Conservation (phyloP, 176 grass and related monocot genomes). For the Tillandsia leiboldiana region DNA sequence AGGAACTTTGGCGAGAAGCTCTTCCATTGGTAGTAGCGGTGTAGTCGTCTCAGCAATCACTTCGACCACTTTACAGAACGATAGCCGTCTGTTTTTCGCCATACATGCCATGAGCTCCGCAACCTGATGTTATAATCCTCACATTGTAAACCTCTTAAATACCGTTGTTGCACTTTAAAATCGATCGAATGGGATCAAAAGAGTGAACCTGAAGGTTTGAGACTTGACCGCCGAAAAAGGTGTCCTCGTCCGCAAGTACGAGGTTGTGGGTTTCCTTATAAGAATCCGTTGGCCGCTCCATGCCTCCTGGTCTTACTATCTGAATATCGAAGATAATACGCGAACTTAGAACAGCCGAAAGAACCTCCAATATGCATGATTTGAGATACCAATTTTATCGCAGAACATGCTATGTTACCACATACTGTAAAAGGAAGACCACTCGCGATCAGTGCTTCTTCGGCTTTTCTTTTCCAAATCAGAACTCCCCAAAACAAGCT, state of each 20-base stretch:
- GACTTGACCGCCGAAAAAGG: constrained; percentile 72
- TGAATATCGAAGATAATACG: constrained; percentile 10
- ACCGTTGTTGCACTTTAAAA: neutral
- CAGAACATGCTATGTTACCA: neutral
- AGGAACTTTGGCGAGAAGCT: constrained; percentile 57
- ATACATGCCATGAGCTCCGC: constrained; percentile 79
- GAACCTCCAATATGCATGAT: too few species aligned
- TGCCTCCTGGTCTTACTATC: constrained; percentile 88
- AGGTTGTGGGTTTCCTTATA: constrained; percentile 95
- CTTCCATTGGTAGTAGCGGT: constrained; percentile 55
- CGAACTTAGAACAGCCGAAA: neutral
- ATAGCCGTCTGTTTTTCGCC: constrained; percentile 42
- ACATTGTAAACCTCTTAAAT: neutral
- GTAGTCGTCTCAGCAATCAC: constrained; percentile 70
- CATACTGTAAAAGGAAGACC: constrained; percentile 77
- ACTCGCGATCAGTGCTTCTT: constrained; percentile 73
- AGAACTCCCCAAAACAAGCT: constrained; percentile 91
- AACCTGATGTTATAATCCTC: constrained; percentile 22
- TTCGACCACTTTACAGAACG: constrained; percentile 78
- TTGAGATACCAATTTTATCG: too few species aligned
- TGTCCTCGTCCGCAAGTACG: constrained; percentile 62
- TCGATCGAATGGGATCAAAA: neutral
- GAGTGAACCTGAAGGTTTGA: constrained; percentile 69
- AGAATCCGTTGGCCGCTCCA: constrained; percentile 88
- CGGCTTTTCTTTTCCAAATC: constrained; percentile 76